Evolutionary conservation across 768 basidiomycete species (phyloP).

Genomic region (Trametes elegans): DNA sequence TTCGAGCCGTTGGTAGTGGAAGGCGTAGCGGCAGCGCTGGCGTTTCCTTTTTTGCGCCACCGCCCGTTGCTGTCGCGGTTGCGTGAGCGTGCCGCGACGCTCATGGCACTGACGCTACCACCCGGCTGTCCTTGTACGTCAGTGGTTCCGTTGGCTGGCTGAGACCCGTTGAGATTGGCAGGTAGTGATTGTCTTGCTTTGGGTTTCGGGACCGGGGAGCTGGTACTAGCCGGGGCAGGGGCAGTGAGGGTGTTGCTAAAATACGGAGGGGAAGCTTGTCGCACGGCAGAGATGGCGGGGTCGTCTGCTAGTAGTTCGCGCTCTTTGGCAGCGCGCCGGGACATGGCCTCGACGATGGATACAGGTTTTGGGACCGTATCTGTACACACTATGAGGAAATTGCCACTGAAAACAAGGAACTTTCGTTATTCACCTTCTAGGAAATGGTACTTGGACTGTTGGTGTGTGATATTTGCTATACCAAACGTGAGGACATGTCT

Average conservation of each 20-base stretch:
- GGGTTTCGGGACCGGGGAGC: neutral
- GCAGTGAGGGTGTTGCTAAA: neutral
- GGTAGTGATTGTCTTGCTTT: conserved; percentile 8
- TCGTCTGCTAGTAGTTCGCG: conserved; percentile 53
- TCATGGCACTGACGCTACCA: conserved; percentile 7
- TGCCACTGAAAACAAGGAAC: conserved; percentile 5
- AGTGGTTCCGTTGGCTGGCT: neutral
- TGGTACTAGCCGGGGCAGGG: conserved; percentile 7
- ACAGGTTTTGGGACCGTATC: conserved; percentile 69
- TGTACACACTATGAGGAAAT: conserved; percentile 32
- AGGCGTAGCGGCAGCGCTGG: too few relatives aligned
- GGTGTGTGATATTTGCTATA: conserved; percentile 55
- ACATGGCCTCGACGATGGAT: conserved; percentile 57
- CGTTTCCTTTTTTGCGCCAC: conserved; percentile 19
- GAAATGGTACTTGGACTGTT: conserved; percentile 70
- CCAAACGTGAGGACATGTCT: conserved; percentile 2
- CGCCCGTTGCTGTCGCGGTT: conserved; percentile 19
- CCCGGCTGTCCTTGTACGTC: too few relatives aligned
- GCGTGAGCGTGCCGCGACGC: neutral
- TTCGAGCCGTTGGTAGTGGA: conserved; percentile 5
- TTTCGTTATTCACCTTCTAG: conserved; percentile 53
- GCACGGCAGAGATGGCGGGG: conserved; percentile 20
- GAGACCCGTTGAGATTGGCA: conserved; percentile 7
- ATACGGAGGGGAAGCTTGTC: conserved; percentile 6
- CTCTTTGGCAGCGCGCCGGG: conserved; percentile 49